Conservation (phyloP, 371 early-diverging fungal species). For the Funneliformis caledonium region DNA sequence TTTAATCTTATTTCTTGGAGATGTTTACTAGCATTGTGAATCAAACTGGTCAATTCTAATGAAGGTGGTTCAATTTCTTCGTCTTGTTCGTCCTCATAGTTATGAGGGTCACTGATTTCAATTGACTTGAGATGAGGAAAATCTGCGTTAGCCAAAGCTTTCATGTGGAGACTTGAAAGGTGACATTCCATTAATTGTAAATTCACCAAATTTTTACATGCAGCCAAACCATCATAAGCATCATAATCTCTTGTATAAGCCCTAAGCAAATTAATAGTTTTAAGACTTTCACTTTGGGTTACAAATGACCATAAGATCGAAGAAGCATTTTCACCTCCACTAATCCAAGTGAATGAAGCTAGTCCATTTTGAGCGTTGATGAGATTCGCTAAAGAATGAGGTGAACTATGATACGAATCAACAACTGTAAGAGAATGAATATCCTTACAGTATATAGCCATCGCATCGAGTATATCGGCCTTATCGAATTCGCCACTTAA, state of each 20-base stretch:
- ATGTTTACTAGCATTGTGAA: neutral
- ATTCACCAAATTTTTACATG: conserved; percentile 11
- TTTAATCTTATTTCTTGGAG: conserved; percentile 26
- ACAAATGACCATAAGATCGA: neutral
- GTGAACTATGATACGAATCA: neutral
- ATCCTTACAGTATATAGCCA: neutral
- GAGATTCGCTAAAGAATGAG: neutral
- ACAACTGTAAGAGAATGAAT: neutral
- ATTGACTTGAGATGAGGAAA: conserved; percentile 18
- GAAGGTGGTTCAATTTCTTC: conserved; percentile 6
- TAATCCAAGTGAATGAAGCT: conserved; percentile 6
- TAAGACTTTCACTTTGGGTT: conserved; percentile 9
- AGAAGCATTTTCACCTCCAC: conserved; percentile 9
- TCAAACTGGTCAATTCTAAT: neutral
- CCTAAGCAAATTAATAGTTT: neutral
- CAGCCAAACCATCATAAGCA: conserved; percentile 11
- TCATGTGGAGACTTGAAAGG: neutral
- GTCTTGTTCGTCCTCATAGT: neutral
- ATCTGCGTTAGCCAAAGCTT: neutral
- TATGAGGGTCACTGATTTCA: conserved; percentile 7
- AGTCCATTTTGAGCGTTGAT: conserved; percentile 7
- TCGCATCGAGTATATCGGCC: neutral
- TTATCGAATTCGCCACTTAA: conserved; percentile 23
- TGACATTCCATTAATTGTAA: conserved; percentile 12
- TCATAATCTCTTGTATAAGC: neutral